Evolutionary conservation across 2,329 filamentous ascomycete genomes (phyloP), one percentile per base, ranked within the genome.

Genomic region (Ceratocystis ficicola): DNA sequence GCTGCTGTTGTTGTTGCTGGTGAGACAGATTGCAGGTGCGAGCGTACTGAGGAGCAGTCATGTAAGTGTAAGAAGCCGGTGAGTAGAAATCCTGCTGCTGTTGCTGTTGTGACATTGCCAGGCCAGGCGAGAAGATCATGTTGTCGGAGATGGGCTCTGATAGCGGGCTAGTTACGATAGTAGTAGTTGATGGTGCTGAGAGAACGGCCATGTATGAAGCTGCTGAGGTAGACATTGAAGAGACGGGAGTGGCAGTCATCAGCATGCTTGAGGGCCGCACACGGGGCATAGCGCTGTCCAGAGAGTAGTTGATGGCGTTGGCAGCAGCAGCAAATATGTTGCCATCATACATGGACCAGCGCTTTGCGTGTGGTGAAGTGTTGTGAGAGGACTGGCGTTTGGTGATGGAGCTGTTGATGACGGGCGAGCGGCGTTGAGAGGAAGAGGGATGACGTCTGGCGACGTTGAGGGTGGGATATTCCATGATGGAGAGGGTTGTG

Each of bases 331-430:
- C 44, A 25, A 64, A 67, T 17, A 67, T 41, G 44, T 59, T 44
- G 20, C 52, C 44, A 44, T 64, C 62, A 32, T 67, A 67, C 65
- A 67, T 67, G 57, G 62, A 64, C 65, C 65, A 64, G 44, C 65
- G 65, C 52, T 67, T 64, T 52, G 65, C 64, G 36, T 57, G 48
- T 10, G 62, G 65, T 2, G 62, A 67, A 17, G 61, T 57, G 48
- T 61, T 64, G 28, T 64, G 62, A 15, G 62, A 50, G 41, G 60
- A 64, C 25, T 46, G 52, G 7, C 28, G 63, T 32, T 67, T 67
- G 52, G 55, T n/a, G 55, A 67, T 67, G 55, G 62, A 55, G 55
- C 62, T 64, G 55, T 64, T 63, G 44, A 67, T 44, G 12, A 67
- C 62, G 62, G 65, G 65, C 2, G 65, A 67, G 28, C 46, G 65